Evolutionary conservation across 202 grass and related monocot genomes (phyloP).

Genomic region (Setaria viridis): DNA sequence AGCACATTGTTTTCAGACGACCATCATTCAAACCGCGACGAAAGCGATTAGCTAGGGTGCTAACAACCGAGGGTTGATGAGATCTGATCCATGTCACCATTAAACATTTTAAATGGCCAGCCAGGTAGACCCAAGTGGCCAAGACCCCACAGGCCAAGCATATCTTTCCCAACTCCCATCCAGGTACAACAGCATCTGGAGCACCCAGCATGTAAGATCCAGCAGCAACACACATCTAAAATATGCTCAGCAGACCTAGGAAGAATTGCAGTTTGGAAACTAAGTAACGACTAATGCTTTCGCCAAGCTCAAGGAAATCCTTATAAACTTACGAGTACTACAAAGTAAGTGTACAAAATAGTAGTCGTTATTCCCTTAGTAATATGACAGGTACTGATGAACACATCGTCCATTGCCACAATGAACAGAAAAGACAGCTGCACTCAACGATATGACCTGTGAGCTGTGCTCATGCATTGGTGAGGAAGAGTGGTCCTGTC

Average conservation of each 20-base stretch:
- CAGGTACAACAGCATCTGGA: slow-evolving; percentile 5
- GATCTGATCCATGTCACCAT: slow-evolving; percentile 25
- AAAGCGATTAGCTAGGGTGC: slow-evolving; percentile 37
- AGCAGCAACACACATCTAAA: not conserved
- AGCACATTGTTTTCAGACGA: slow-evolving; percentile 47
- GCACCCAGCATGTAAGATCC: slow-evolving; percentile 35
- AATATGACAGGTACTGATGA: slow-evolving; percentile 1
- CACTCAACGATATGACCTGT: slow-evolving; percentile 37
- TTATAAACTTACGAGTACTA: not conserved
- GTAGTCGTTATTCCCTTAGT: not conserved
- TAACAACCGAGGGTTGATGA: slow-evolving; percentile 45
- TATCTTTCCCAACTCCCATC: slow-evolving; percentile 42
- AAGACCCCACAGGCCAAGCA: not conserved
- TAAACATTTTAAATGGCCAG: slow-evolving; percentile 43
- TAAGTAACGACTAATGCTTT: not conserved
- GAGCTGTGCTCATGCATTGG: slow-evolving; percentile 38
- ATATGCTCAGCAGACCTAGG: not conserved
- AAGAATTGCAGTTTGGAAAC: not conserved
- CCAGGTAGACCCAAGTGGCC: slow-evolving; percentile 25
- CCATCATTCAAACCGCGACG: slow-evolving; percentile 5
- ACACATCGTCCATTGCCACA: not conserved
- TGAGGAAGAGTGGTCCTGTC: slow-evolving; percentile 40
- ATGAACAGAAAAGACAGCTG: slow-evolving; percentile 38
- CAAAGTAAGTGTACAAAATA: not conserved
- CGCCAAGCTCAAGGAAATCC: not conserved